Conservation (phyloP, 345 rosid genomes). For the Clausena lansium region DNA sequence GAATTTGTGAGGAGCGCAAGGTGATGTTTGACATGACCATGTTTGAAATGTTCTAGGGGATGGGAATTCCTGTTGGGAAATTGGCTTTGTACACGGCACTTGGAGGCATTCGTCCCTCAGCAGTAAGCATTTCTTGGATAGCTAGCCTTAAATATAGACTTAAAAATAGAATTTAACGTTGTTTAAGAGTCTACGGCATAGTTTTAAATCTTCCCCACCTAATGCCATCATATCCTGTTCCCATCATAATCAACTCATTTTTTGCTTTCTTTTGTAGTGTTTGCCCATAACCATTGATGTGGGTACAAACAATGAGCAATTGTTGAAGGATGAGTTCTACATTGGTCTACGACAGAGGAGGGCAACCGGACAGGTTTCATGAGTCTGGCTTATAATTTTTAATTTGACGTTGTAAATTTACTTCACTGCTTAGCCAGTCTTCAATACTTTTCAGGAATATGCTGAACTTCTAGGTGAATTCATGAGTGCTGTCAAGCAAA, state of each 20-base stretch:
- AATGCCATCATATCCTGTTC: neutral
- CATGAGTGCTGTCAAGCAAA: slow-evolving; percentile 88
- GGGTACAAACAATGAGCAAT: slow-evolving; percentile 81
- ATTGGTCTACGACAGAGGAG: slow-evolving; percentile 77
- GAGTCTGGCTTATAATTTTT: slow-evolving; percentile 4
- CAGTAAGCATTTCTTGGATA: slow-evolving; percentile 41
- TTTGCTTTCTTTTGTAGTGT: slow-evolving; percentile 43
- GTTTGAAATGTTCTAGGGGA: slow-evolving; percentile 47
- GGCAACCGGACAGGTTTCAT: slow-evolving; percentile 74
- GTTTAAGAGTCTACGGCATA: neutral
- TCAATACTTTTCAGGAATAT: slow-evolving; percentile 56
- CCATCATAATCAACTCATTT: neutral
- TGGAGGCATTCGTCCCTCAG: slow-evolving; percentile 90
- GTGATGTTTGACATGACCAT: neutral
- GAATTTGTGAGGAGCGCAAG: neutral
- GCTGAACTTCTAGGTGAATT: slow-evolving; percentile 73
- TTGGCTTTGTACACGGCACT: slow-evolving; percentile 82
- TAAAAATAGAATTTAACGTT: neutral
- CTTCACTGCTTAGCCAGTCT: slow-evolving; percentile 6
- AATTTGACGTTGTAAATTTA: neutral
- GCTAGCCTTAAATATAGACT: neutral
- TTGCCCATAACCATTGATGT: slow-evolving; percentile 88
- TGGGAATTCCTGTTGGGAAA: slow-evolving; percentile 94
- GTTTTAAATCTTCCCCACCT: neutral
- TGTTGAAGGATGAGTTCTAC: slow-evolving; percentile 85